These are phyloP conservation scores for Fusarium buharicum DNA, from an alignment of 2,329 filamentous ascomycete genomes.

Conservation along the genomic window DNA sequence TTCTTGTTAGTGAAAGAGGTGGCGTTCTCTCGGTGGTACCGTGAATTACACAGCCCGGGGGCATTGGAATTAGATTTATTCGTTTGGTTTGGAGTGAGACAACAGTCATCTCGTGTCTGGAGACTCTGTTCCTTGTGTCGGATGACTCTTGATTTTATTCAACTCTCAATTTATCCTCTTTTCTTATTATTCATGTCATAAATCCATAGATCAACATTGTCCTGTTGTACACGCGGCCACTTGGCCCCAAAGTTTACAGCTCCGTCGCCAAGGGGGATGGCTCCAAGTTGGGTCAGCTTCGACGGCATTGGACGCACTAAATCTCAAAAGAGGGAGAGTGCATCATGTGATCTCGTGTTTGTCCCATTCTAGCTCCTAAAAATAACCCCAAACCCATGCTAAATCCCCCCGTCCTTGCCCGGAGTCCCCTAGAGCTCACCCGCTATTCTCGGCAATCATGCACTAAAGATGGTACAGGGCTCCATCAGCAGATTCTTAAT, in stretches of 20 bases:
- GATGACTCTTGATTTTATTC: not conserved
- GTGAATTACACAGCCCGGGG: not conserved
- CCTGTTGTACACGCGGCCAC: not conserved
- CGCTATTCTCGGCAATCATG: slow-evolving; percentile 41
- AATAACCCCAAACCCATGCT: slow-evolving; percentile 32
- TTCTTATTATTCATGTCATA: no score
- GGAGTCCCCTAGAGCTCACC: slow-evolving; percentile 23
- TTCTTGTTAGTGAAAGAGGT: slow-evolving; percentile 3
- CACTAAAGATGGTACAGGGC: slow-evolving; percentile 30
- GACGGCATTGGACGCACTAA: slow-evolving; percentile 12
- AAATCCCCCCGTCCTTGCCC: slow-evolving; percentile 15
- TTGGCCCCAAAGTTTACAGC: slow-evolving; percentile 1
- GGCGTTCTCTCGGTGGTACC: not conserved
- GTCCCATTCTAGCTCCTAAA: slow-evolving; percentile 30
- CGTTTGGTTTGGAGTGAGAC: not conserved
- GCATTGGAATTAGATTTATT: not conserved
- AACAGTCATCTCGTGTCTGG: slow-evolving; percentile 9
- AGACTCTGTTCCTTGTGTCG: not conserved
- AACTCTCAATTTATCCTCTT: not conserved
- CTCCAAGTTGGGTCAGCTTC: slow-evolving; percentile 4
- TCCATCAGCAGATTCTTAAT: slow-evolving; percentile 19
- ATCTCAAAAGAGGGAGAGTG: slow-evolving; percentile 11
- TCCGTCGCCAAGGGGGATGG: slow-evolving; percentile 12
- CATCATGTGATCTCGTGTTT: slow-evolving; percentile 49
- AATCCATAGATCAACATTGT: not conserved